A percentile compares a stretch with the other conserved stretches of the same genome.
Evolutionary conservation across 2,329 filamentous ascomycete species (phyloP).

Genomic region (Anthostomella pinea): DNA sequence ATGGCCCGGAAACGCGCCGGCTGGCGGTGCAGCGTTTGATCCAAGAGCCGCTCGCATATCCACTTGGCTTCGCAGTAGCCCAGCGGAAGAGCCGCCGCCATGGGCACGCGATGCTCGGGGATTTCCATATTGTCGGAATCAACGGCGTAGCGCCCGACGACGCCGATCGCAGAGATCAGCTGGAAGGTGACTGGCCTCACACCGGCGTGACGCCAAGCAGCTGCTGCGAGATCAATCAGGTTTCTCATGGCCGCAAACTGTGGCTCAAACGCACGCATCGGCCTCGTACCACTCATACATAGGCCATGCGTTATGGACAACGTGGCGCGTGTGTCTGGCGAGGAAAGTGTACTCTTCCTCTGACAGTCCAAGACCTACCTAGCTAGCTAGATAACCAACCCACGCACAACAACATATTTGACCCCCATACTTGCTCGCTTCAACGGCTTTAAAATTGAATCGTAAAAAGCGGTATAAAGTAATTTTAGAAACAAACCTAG

Average conservation of each 20-base stretch:
- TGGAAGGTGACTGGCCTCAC: conserved; percentile 39
- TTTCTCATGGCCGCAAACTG: conserved; percentile 46
- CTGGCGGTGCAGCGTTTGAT: conserved; percentile 43
- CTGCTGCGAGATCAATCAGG: conserved; percentile 43
- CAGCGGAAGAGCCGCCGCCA: conserved; percentile 40
- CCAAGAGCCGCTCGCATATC: conserved; percentile 48
- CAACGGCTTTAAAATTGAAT: no score
- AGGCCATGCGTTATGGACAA: conserved; percentile 51
- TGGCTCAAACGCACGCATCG: conserved; percentile 37
- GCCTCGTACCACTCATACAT: conserved; percentile 46
- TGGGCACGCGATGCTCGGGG: conserved; percentile 39
- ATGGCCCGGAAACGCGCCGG: conserved; percentile 41
- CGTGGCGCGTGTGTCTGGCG: conserved; percentile 41
- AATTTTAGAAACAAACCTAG: no score
- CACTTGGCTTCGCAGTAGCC: conserved; percentile 54
- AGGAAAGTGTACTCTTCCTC: conserved; percentile 37
- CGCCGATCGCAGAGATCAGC: conserved; percentile 41
- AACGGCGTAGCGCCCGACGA: conserved; percentile 33
- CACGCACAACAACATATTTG: no score
- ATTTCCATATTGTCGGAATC: conserved; percentile 29
- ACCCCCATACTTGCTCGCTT: no score
- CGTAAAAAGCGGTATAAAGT: no score
- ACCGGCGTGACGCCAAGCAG: conserved; percentile 24
- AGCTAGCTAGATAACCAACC: no score
- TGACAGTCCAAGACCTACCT: conserved; percentile 46